Evolutionary conservation across 805 yeast species (phyloP), one percentile per base, ranked within the genome.

Genomic region (Alloascoidea africana): DNA sequence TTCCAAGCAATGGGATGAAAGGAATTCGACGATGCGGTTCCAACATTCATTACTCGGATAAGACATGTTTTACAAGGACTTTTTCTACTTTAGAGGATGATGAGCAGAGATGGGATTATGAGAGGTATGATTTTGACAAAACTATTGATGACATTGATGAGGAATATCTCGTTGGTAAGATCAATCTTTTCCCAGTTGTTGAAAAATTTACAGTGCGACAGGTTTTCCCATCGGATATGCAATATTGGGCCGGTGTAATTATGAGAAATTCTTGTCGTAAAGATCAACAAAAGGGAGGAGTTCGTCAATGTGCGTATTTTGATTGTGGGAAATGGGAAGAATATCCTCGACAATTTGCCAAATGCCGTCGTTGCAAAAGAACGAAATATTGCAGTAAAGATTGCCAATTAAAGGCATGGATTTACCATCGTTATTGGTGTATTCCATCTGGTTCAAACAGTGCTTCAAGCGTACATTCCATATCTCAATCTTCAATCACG

Each of bases 211-310:
- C 97, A 0, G 70, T 73, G 14, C 66, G 67, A 39, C 64, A 69
- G 38, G 59, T 65, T 35, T 72, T 79, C 46, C 73, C 84, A 3
- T 71, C 77, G 33, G 96, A 87, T 46, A 74, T 86, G 65, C 78
- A 81, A 46, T 86, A 87, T 56, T 89, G 98, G 98, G 84, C 96
- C 2, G 91, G 95, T 3, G 94, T 89, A n/a, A 85, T 87, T 32
- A 91, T 91, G 87, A 67, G 97, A 39, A 91, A 91, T 55, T 86
- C 95, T 1, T 89, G 96, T 53, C 70, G 96, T 40, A 76, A 87
- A 50, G 91, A 89, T 54, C 96, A 87, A 51, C 55, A 68, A 33
- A 69, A 79, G 41, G 89, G 89, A 14, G 96, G 96, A 1, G 80
- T 89, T 18, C 68, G 97, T 38, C 97, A 91, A 58, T 89, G 98